Base-by-base conservation (phyloP, 768 basidiomycete species). In the Asterophora parasitica region DNA sequence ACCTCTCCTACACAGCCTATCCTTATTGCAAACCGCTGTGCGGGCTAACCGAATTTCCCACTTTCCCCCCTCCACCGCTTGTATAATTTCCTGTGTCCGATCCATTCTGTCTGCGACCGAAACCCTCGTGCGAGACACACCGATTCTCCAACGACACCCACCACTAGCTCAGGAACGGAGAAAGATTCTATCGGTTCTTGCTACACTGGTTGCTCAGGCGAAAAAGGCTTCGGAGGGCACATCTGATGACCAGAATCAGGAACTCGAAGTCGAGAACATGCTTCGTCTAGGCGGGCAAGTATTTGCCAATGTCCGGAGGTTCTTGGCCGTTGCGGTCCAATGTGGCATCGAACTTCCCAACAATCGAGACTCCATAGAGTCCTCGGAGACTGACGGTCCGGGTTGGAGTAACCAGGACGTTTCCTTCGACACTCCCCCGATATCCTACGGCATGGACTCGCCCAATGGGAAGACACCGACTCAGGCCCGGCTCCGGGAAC, bases 21-120 rank as follows among this genome's bases (percentile, higher is more conserved):
- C 87, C 7, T 74, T 97, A 35, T 75, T 99, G 17, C 88, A 94
- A 59, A 86, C 78, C 47, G 89, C 93, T 4, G 92, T 92, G 15
- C 75, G 81, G 35, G 73, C 81, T n/a, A 83, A 83, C 57, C 82
- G 89, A 38, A 68, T 80, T 20, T 69, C 83, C 2, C 95, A 98
- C 66, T 94, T 92, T 58, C 91, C 93, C 59, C 93, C 95, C 5
- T 87, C 92, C 2, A 91, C 94, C 0, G 94, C 93, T 11, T 93
- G 85, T 65, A 87, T 98, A 50, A 93, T 99, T 56, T 92, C 92
- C 10, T 91, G 89, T 45, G 92, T 98, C 39, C 86, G 94, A 27
- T 81, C 85, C 23, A 85, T 95, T 13, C 77, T 99, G 36, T 80
- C 83, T 23, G 79, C 85, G 9, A 83, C 91, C 12, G 88, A 88